Evolutionary conservation across 1,139 yeast genomes (phyloP), one percentile per base, ranked within the genome.

Genomic region (Saccharomyces hybrid): DNA sequence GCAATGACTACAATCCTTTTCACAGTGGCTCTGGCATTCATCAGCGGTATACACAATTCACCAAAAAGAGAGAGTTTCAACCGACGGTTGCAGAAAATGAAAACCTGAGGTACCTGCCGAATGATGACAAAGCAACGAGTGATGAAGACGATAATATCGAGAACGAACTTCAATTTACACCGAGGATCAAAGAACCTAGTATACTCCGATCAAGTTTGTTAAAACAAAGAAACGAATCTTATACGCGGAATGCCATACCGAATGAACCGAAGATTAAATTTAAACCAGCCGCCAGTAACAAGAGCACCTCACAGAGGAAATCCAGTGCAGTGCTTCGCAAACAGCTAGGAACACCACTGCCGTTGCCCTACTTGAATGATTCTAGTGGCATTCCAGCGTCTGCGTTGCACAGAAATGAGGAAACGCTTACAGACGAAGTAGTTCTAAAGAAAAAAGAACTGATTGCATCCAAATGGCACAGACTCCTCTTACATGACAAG

Each of bases 311-410:
- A 9, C 11, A 38, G 13, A 38, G 44, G 4, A 38, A 38, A 16
- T 38, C 44, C 13, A 38, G 44, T 9, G 44, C 44, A 8, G 44
- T 9, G 11, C 44, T 38, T 1, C 44, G 44, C 0, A 38, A 38
- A 38, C 44, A 38, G 11, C 59, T 72, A 2, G 75, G 75, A 0
- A 70, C 67, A 13, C 75, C 75, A 3, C 38, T 72, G 30, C 75
- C 75, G 4, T 58, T 72, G 41, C 75, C 73, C 0, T 72, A 72
- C 50, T 49, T 65, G 44, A 49, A 57, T 11, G 47, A 50, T 7
- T 25, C 41, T 9, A n/a, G 13, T 4, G 27, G 27, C 14, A 50
- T 5, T 13, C 23, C 9, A 2, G 3, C 16, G 6, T 16, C 27
- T 11, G 23, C 48, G 7, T 28, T 32, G n/a, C 44, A 26, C 9